phyloP scores from a whole-genome alignment of 768 basidiomycete genomes.

The Russula virescens region DNA sequence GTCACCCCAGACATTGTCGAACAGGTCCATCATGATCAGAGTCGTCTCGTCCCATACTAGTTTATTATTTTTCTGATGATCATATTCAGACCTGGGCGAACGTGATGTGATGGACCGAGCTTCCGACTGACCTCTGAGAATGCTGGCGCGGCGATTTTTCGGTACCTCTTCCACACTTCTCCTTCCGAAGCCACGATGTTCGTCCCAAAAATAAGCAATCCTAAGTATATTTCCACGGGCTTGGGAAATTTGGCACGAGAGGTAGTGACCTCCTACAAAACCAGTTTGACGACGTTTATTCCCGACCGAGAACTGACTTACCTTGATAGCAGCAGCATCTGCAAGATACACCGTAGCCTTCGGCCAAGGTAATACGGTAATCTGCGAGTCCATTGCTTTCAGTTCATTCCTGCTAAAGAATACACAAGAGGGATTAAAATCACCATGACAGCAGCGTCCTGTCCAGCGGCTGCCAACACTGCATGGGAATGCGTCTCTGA shows the following conservation, averaged over 20 bases:
- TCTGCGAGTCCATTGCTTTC: background rate
- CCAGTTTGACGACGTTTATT: background rate
- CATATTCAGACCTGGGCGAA: background rate
- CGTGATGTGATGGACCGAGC: background rate
- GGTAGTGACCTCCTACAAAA: constrained; percentile 45
- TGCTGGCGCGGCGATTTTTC: constrained; percentile 57
- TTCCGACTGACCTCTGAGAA: constrained; percentile 48
- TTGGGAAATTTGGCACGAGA: constrained; percentile 53
- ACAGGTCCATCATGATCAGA: constrained; percentile 31
- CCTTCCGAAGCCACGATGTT: constrained; percentile 65
- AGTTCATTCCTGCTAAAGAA: background rate
- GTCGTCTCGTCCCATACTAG: constrained; percentile 38
- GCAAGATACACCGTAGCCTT: constrained; percentile 2
- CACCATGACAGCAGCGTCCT: constrained; percentile 9
- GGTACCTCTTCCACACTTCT: constrained; percentile 59
- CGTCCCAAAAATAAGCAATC: constrained; percentile 46
- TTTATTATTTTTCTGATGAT: constrained; percentile 32
- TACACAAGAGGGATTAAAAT: background rate
- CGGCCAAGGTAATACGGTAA: constrained; percentile 1
- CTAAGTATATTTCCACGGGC: constrained; percentile 41
- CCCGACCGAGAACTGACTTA: background rate
- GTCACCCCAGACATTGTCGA: constrained; percentile 42
- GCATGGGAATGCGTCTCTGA: background rate
- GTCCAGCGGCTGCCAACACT: constrained; percentile 15
- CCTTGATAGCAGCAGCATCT: constrained; percentile 18